Conservation (phyloP, 345 rosid species). For the Cardamine resedifolia region DNA sequence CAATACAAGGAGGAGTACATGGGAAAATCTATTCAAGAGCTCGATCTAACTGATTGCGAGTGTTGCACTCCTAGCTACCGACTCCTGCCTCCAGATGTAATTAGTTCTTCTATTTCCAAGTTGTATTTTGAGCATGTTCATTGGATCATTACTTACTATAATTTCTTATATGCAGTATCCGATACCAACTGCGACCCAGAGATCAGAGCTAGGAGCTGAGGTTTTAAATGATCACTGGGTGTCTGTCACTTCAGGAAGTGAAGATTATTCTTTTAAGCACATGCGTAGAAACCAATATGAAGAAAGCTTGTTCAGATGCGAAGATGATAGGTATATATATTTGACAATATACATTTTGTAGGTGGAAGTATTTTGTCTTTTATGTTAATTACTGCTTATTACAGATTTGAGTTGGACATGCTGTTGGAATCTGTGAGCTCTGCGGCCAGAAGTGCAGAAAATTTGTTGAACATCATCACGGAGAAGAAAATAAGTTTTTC, state of each 20-base stretch:
- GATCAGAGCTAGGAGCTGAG: slow-evolving; percentile 65
- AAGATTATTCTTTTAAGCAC: slow-evolving; percentile 96
- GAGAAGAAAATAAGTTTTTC: slow-evolving; percentile 56
- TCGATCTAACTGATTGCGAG: slow-evolving; percentile 87
- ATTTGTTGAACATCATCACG: slow-evolving; percentile 60
- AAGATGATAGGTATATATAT: slow-evolving; percentile 81
- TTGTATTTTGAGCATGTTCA: slow-evolving; percentile 14
- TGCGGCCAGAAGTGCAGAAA: slow-evolving; percentile 75
- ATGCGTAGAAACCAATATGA: slow-evolving; percentile 97
- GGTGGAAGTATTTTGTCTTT: not conserved
- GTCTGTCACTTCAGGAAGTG: slow-evolving; percentile 97
- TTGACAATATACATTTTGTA: not conserved
- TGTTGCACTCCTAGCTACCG: slow-evolving; percentile 95
- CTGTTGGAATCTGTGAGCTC: slow-evolving; percentile 89
- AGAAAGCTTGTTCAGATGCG: slow-evolving; percentile 94
- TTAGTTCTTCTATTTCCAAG: slow-evolving; percentile 10
- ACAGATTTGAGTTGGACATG: slow-evolving; percentile 98
- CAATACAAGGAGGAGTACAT: slow-evolving; percentile 69
- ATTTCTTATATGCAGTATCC: slow-evolving; percentile 64
- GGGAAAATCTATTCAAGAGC: slow-evolving; percentile 93
- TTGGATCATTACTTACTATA: slow-evolving; percentile 7
- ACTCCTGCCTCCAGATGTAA: slow-evolving; percentile 89
- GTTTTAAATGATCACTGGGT: slow-evolving; percentile 98
- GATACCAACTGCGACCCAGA: slow-evolving; percentile 68
- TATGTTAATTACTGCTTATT: not conserved